Base-by-base conservation (phyloP, 2,329 filamentous ascomycete species). In the Colletotrichum spinosum region DNA sequence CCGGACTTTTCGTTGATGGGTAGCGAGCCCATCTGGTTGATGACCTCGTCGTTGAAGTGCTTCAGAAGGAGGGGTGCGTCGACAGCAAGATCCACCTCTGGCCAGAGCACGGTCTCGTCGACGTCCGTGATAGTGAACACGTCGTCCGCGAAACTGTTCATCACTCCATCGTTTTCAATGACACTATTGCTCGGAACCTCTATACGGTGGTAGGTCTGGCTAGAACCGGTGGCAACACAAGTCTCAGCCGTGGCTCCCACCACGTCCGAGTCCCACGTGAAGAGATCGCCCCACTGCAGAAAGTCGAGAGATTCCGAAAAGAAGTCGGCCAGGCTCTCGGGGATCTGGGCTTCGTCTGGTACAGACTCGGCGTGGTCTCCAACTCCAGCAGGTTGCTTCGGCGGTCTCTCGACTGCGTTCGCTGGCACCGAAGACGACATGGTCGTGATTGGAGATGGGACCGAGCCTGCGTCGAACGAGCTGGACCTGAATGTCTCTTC, bases 1-100 rank as follows among this genome's bases (percentile, higher is more conserved):
- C 42, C 44, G 6, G 58, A 55, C 25, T 60, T 60, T 35, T 60
- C 58, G 35, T 55, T 49, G 25, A 60, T 55, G 3, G 51, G 58
- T 3, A 42, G 11, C 5, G 58, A 60, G 6, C 58, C 51, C 42
- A 60, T 60, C 15, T 60, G 51, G 9, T 49, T 55, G 13, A 60
- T 60, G 3, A 55, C 51, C n/a, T 55, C 44, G 13, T 60, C 51
- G 9, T 60, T 35, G n/a, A 60, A 60, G 17, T 55, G 58, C 6
- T 50, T 55, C 6, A 60, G 44, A 4, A 60, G 42, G 7, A 25
- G n/a, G 33, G 51, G 58, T 13, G 58, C 51, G 11, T 60, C 44
- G 10, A n/a, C 25, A 11, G 25, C 1, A 6, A 55, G 41, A 35
- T 55, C 25, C 4, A 54, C 12, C n/a, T 52, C 41, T 5, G 34